phyloP scores from a whole-genome alignment of 2,329 filamentous ascomycete genomes.

The Emydomyces testavorans region DNA sequence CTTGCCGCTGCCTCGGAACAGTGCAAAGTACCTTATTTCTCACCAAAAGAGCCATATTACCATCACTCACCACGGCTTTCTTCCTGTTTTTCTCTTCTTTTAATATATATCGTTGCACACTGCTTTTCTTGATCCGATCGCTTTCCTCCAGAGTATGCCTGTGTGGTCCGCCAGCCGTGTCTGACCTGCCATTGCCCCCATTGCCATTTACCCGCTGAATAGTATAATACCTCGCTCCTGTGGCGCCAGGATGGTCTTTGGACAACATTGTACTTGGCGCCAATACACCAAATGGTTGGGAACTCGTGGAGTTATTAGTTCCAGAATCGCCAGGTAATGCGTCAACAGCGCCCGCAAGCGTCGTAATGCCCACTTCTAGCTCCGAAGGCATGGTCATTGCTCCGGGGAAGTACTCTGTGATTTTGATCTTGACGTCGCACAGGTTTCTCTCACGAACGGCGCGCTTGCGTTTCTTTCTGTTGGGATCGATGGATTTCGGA shows the following conservation, averaged over 20 bases:
- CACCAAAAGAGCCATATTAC: not conserved
- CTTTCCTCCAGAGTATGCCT: constrained; percentile 62
- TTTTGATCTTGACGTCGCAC: constrained; percentile 82
- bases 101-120: constrained; percentile 54
- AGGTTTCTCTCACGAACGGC: constrained; percentile 62
- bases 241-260: constrained; percentile 37
- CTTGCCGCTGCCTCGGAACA: not conserved
- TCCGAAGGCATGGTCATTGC: constrained; percentile 24
- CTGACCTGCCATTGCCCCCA: constrained; percentile 59
- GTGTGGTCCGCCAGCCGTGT: constrained; percentile 60
- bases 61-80: constrained; percentile 43
- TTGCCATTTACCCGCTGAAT: constrained; percentile 69
- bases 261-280: constrained; percentile 32
- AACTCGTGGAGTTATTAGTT: constrained; percentile 22
- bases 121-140: constrained; percentile 72
- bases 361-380: constrained; percentile 23
- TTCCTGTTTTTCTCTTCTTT: constrained; percentile 56
- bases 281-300: constrained; percentile 34
- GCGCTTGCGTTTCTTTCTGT: constrained; percentile 71
- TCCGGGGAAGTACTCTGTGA: constrained; percentile 63
- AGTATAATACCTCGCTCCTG: constrained; percentile 54
- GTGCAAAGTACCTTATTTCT: not conserved
- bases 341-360: constrained; percentile 15
- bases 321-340: constrained; percentile 13
- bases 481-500: constrained; percentile 65